Conservation (phyloP, 1,139 yeast genomes). For the Debaryomyces sp. region DNA sequence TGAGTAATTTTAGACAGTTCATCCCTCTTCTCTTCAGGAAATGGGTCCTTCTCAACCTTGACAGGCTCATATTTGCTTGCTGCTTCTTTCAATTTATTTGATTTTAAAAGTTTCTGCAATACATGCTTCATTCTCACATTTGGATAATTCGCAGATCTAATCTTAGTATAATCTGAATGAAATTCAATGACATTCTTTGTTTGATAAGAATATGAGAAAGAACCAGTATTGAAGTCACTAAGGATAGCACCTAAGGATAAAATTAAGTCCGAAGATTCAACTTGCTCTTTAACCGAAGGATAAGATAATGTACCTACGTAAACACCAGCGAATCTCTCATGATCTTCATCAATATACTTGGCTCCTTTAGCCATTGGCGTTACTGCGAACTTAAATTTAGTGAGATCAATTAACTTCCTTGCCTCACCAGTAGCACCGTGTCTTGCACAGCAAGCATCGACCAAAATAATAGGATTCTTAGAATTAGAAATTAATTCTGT, state of each 20-base stretch:
- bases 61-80: conserved; percentile 20
- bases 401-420: conserved; percentile 29
- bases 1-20: conserved; percentile 27
- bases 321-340: conserved; percentile 31
- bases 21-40: conserved; percentile 13
- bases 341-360: conserved; percentile 28
- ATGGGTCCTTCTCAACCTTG: conserved; percentile 18
- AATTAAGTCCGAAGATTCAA: conserved; percentile 34
- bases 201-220: conserved; percentile 40
- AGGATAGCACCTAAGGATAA: conserved; percentile 39
- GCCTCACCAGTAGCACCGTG: conserved; percentile 37
- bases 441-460: conserved; percentile 42
- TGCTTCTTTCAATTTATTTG: conserved; percentile 17
- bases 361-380: conserved; percentile 42
- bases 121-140: conserved; percentile 41
- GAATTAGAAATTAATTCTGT: conserved; percentile 30
- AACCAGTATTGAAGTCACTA: conserved; percentile 44
- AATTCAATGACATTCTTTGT: conserved; percentile 42
- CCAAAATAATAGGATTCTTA: conserved; percentile 34
- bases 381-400: conserved; percentile 32
- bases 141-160: conserved; percentile 36
- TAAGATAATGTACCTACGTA: conserved; percentile 38
- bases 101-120: conserved; percentile 21
- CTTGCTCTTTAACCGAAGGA: conserved; percentile 32
- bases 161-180: conserved; percentile 43